A percentile compares a stretch with the other conserved stretches of the same genome.
These are phyloP conservation scores for Phoma herbarum DNA, from an alignment of 2,329 filamentous ascomycete genomes.

Conservation along the genomic window DNA sequence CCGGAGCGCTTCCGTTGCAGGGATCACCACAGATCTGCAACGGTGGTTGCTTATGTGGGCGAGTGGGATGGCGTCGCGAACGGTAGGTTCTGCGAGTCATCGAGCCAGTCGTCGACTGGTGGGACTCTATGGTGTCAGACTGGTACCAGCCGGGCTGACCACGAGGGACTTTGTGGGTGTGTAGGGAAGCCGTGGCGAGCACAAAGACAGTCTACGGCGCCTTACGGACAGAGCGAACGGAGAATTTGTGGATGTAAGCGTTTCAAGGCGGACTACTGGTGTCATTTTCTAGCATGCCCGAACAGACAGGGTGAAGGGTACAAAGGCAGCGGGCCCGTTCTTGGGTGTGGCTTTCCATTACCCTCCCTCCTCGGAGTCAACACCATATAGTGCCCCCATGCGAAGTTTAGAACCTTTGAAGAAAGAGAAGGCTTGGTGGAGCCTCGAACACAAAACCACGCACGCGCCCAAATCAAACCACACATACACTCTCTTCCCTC, in stretches of 20 bases:
- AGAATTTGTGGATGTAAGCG: conserved; percentile 11
- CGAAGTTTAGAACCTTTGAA: conserved; percentile 16
- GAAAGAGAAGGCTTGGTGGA: conserved; percentile 25
- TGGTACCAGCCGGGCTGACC: not conserved
- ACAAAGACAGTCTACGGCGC: not conserved
- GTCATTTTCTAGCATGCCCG: not conserved
- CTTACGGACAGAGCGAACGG: conserved; percentile 3
- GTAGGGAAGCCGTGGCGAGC: conserved; percentile 20
- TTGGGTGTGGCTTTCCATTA: conserved; percentile 7
- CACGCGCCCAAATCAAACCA: conserved; percentile 1
- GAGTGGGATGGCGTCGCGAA: conserved; percentile 12
- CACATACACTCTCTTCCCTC: conserved; percentile 16
- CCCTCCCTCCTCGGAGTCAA: not conserved
- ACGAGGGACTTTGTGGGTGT: not conserved
- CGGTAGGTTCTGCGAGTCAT: conserved; percentile 21
- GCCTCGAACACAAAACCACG: conserved; percentile 14
- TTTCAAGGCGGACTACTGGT: not conserved
- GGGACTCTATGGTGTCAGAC: not conserved
- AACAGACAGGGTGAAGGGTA: not conserved
- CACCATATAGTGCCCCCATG: conserved; percentile 7
- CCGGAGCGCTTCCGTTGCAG: conserved; percentile 16
- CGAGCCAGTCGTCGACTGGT: not conserved
- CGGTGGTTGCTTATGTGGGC: conserved; percentile 7
- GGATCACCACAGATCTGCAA: conserved; percentile 18
- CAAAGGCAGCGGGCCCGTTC: conserved; percentile 10